Evolutionary conservation across 495 filamentous ascomycete genomes (phyloP).

Genomic region (Podospora australis): DNA sequence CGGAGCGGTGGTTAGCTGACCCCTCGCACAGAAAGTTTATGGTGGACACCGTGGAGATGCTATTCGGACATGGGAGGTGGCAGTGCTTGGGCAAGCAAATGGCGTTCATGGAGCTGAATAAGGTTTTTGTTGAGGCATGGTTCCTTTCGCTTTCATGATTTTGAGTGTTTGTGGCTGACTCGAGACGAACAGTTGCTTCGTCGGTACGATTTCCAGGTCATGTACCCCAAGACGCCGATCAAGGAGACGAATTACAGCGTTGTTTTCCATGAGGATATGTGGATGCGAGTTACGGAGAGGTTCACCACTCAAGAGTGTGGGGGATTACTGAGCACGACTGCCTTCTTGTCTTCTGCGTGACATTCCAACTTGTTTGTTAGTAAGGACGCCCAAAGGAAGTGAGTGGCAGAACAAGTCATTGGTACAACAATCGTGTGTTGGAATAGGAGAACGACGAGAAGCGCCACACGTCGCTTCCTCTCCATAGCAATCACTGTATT

Average conservation of each 20-base stretch:
- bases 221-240: conserved; percentile 37
- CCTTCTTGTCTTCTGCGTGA: too few species aligned
- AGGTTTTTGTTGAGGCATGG: conserved; percentile 45
- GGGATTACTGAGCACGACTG: too few species aligned
- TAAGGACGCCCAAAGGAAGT: too few species aligned
- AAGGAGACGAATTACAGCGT: conserved; percentile 6
- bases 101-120: conserved; percentile 40
- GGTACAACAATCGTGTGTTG: too few species aligned
- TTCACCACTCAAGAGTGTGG: too few species aligned
- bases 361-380: too few species aligned
- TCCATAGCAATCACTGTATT: too few species aligned
- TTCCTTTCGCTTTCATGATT: neutral
- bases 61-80: conserved; percentile 31
- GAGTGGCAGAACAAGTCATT: too few species aligned
- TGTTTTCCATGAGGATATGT: conserved; percentile 1
- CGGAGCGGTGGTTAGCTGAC: conserved; percentile 46
- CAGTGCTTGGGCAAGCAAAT: conserved; percentile 32
- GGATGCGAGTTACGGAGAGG: conserved; percentile 5
- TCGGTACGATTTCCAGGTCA: conserved; percentile 40
- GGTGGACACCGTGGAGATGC: conserved; percentile 22
- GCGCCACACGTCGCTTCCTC: too few species aligned
- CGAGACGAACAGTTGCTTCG: conserved; percentile 13
- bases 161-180: neutral
- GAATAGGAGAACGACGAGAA: too few species aligned
- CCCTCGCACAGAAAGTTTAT: conserved; percentile 23